These are phyloP conservation scores for Saturnispora halmiae DNA, from an alignment of 805 yeast species.

Conservation along the genomic window DNA sequence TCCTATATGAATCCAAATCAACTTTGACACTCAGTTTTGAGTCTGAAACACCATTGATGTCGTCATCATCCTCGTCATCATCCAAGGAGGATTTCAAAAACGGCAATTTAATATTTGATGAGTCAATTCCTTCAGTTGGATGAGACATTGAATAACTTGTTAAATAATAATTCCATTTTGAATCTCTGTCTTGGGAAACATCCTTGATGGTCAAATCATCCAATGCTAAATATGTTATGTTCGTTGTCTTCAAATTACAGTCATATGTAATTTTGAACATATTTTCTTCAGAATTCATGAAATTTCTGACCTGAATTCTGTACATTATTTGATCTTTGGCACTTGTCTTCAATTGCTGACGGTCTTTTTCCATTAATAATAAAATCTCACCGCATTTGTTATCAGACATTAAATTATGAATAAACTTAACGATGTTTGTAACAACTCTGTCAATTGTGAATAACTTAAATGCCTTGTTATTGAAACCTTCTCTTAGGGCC, in stretches of 20 bases:
- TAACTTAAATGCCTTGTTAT: constrained; percentile 85
- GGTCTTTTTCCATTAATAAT: constrained; percentile 73
- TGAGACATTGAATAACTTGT: constrained; percentile 90
- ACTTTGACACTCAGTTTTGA: constrained; percentile 73
- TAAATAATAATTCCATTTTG: constrained; percentile 85
- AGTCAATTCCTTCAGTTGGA: constrained; percentile 92
- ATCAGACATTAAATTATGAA: constrained; percentile 77
- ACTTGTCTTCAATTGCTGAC: constrained; percentile 53
- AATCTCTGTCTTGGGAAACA: constrained; percentile 48
- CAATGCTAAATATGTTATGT: constrained; percentile 74
- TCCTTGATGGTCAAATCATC: constrained; percentile 84
- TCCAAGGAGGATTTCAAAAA: constrained; percentile 55
- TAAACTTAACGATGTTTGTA: constrained; percentile 74
- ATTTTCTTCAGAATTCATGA: constrained; percentile 76
- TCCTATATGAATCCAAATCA: constrained; percentile 65
- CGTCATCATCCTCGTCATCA: constrained; percentile 34
- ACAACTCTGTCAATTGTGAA: constrained; percentile 91
- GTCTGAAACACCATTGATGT: constrained; percentile 51
- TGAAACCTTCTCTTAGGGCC: constrained; percentile 86
- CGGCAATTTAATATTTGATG: constrained; percentile 69
- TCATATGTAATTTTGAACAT: constrained; percentile 82
- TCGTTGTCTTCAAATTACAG: constrained; percentile 41
- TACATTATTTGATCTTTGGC: constrained; percentile 84
- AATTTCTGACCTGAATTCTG: constrained; percentile 75
- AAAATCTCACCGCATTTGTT: constrained; percentile 71